Percentiles rank a stretch among this genome's conserved stretches.
Conservation (phyloP, 306 rosid genomes). For the Acacia melanoxylon region DNA sequence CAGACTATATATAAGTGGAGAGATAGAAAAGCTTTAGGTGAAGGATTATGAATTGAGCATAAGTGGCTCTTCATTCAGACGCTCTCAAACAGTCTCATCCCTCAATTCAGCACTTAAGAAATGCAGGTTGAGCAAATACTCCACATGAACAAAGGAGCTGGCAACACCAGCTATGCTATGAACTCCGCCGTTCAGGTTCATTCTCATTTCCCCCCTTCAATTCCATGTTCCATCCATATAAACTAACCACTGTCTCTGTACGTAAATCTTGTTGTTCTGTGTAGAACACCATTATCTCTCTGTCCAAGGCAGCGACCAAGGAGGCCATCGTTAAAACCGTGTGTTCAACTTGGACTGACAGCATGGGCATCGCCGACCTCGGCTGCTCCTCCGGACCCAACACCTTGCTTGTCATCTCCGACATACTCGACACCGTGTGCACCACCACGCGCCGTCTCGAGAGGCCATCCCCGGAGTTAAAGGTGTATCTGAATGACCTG, state of each 20-base stretch:
- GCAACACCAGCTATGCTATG: conserved; percentile 68
- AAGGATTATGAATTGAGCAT: not conserved
- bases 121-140: conserved; percentile 57
- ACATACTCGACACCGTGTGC: conserved; percentile 42
- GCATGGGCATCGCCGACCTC: conserved; percentile 71
- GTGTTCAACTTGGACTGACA: conserved; percentile 29
- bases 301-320: conserved; percentile 34
- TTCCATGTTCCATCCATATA: not conserved
- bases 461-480: conserved; percentile 43
- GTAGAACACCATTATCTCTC: conserved; percentile 49
- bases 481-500: conserved; percentile 66
- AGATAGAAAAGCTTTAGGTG: not conserved
- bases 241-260: not conserved
- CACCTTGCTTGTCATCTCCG: conserved; percentile 43
- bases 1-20: not conserved
- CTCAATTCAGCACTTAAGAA: not conserved
- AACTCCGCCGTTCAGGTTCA: conserved; percentile 70
- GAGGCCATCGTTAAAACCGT: conserved; percentile 45
- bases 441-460: conserved; percentile 25
- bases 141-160: conserved; percentile 78
- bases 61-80: not conserved
- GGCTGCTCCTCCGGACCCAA: conserved; percentile 95
- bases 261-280: not conserved
- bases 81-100: not conserved
- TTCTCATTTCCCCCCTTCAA: not conserved